Base-by-base conservation (phyloP, 441 rosid species). In the Manihot esculenta region DNA sequence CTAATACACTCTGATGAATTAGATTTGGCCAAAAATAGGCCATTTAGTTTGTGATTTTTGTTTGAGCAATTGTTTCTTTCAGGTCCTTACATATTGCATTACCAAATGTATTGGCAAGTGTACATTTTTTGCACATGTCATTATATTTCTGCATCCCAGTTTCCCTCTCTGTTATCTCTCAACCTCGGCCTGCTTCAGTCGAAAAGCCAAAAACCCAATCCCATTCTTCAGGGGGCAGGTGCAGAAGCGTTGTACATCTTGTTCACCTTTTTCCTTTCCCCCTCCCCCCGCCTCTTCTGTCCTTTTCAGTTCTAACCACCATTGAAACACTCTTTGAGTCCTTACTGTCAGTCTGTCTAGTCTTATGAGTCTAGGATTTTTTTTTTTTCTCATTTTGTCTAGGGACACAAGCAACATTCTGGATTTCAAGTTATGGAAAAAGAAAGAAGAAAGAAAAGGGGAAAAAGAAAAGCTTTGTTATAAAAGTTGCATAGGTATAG, bases 191-290 rank as follows among this genome's bases (percentile, higher is more conserved):
- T 83, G 91, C 85, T 82, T 82, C 85, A 68, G 68, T 47, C 54
- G 69, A 80, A 68, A 78, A 78, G 70, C n/a, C n/a, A 54, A 30
- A 30, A 30, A 30, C 38, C 27, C 45, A 24, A 35, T 70, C 45
- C 63, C 63, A 62, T 53, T 68, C 47, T 64, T 69, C 57, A 35
- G 67, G 82, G 68, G 77, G 85, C 83, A 80, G 87, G 93, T 72
- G 71, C 85, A 76, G 91, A 90, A 89, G 95, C 81, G 93, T 90
- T 90, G 97, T 69, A n/a, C n/a, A n/a, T n/a, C n/a, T n/a, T n/a
- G n/a, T n/a, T n/a, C n/a, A n/a, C n/a, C n/a, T n/a, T n/a, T n/a
- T n/a, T n/a, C n/a, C n/a, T n/a, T n/a, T n/a, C n/a, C n/a, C n/a
- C n/a, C n/a, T n/a, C n/a, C n/a, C n/a, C n/a, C n/a, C n/a, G n/a